Percentiles rank a stretch among this genome's conserved stretches.
phyloP scores from a whole-genome alignment of 345 rosid genomes.

The Aurinia saxatilis region DNA sequence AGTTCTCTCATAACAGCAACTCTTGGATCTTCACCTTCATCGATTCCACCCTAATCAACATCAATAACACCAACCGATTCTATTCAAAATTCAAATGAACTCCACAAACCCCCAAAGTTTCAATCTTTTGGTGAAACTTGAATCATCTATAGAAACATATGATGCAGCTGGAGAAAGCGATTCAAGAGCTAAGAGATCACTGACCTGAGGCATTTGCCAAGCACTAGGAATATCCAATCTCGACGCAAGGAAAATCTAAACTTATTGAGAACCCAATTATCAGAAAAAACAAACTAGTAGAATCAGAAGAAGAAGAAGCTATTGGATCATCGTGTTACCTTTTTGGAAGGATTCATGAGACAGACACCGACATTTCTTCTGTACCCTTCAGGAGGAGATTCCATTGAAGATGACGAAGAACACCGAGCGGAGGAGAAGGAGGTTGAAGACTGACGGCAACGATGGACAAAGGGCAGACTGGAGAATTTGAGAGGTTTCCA shows the following conservation, averaged over 20 bases:
- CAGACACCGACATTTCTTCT: conserved; percentile 91
- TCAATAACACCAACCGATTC: not conserved
- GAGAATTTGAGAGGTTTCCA: conserved; percentile 21
- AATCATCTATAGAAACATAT: not conserved
- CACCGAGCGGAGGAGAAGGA: conserved; percentile 16
- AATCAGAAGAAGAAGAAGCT: not conserved
- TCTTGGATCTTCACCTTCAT: conserved; percentile 83
- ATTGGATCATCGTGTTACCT: conserved; percentile 34
- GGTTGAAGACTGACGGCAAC: conserved; percentile 7
- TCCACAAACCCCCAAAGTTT: no score
- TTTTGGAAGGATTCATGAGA: conserved; percentile 70
- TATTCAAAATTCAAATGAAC: no score
- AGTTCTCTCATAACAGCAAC: conserved; percentile 78
- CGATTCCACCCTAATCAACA: conserved; percentile 73
- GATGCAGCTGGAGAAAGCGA: not conserved
- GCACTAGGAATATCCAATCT: conserved; percentile 80
- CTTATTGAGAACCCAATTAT: not conserved
- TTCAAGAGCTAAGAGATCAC: not conserved
- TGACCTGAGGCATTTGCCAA: conserved; percentile 99
- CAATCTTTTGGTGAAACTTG: not conserved
- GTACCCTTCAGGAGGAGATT: conserved; percentile 82
- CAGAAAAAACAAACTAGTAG: not conserved
- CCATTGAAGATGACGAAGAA: conserved; percentile 53
- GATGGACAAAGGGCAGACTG: conserved; percentile 21
- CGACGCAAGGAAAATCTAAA: conserved; percentile 81